Evolutionary conservation across 1,284 basidiomycete species (phyloP).

Genomic region (Cystobasidium sp.): DNA sequence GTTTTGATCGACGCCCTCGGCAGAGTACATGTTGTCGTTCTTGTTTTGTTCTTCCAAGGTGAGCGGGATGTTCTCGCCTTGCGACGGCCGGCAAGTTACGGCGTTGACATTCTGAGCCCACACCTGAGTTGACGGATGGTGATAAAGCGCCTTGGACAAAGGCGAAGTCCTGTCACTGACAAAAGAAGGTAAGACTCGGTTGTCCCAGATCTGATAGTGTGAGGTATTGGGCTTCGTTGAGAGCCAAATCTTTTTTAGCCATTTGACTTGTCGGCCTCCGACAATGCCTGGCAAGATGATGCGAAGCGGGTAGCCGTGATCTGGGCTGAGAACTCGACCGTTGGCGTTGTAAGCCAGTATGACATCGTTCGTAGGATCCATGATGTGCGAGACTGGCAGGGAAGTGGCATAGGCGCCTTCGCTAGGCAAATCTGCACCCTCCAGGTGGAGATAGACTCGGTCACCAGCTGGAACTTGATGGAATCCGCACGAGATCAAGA

Average conservation of each 20-base stretch:
- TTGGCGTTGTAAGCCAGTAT: constrained; percentile 62
- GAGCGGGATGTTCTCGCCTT: constrained; percentile 44
- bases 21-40: background rate
- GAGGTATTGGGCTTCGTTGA: constrained; percentile 14
- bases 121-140: constrained; percentile 44
- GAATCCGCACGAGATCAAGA: constrained; percentile 41
- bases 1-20: constrained; percentile 1
- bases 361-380: constrained; percentile 46
- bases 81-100: constrained; percentile 45
- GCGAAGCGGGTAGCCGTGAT: constrained; percentile 72
- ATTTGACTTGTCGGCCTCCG: constrained; percentile 78
- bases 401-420: constrained; percentile 48
- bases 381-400: constrained; percentile 45
- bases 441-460: constrained; percentile 44
- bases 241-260: constrained; percentile 62
- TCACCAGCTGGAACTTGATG: constrained; percentile 21
- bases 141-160: constrained; percentile 46
- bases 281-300: constrained; percentile 71
- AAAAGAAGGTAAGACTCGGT: constrained; percentile 44
- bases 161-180: constrained; percentile 42
- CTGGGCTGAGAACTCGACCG: constrained; percentile 64
- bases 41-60: constrained; percentile 11
- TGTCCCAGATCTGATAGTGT: constrained; percentile 46
- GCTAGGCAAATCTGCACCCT: constrained; percentile 46
- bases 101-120: constrained; percentile 45